Percentiles rank a stretch among this genome's conserved stretches.
Evolutionary conservation across 164 flowering plant genomes (phyloP).

Genomic region (Kingdonia uniflora): DNA sequence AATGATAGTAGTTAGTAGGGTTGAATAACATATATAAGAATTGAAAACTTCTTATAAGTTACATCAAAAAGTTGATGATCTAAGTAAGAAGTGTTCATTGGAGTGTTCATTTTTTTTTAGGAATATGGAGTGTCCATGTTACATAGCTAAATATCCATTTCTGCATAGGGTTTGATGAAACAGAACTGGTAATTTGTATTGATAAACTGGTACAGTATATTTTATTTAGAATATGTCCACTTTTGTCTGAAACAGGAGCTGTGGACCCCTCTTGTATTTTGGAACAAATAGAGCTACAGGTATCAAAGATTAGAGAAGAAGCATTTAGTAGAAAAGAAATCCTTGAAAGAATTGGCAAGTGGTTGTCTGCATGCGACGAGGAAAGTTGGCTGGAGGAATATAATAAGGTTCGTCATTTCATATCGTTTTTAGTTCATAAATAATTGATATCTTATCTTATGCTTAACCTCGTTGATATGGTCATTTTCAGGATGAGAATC

Average conservation of each 20-base stretch:
- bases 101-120: no score
- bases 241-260: conserved; percentile 31
- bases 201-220: neutral
- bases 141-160: no score
- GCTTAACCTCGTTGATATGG: conserved; percentile 1
- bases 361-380: conserved; percentile 73
- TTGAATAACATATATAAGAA: no score
- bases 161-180: no score
- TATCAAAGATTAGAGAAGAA: conserved; percentile 56
- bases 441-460: neutral
- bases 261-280: conserved; percentile 38
- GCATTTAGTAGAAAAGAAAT: conserved; percentile 70
- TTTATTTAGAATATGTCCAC: neutral
- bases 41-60: no score
- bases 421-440: neutral
- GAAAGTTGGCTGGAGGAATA: conserved; percentile 90
- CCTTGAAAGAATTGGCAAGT: conserved; percentile 75
- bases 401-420: conserved; percentile 36
- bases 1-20: no score
- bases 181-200: no score
- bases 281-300: conserved; percentile 53
- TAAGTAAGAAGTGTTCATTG: no score
- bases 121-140: no score
- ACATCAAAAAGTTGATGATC: no score
- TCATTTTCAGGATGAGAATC: conserved; percentile 52